These are phyloP conservation scores for Prunus salicina DNA, from an alignment of 306 rosid genomes.

Conservation along the genomic window DNA sequence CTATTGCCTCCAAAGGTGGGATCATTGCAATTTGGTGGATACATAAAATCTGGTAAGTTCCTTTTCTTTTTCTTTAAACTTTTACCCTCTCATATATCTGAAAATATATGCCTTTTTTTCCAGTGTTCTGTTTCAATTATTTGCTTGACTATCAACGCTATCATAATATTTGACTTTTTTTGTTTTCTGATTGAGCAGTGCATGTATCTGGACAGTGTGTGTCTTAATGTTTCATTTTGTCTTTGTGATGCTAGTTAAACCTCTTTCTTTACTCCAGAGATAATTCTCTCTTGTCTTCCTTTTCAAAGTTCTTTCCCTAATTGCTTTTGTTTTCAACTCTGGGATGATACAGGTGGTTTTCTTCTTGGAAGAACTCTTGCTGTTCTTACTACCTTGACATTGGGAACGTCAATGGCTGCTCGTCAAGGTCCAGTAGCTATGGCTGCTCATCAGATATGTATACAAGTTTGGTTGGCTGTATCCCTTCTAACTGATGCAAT, in stretches of 20 bases:
- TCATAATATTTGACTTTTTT: neutral
- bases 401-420: slow-evolving; percentile 96
- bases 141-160: neutral
- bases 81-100: neutral
- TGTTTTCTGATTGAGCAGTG: neutral
- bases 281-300: neutral
- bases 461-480: slow-evolving; percentile 98
- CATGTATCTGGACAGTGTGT: neutral
- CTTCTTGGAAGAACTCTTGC: slow-evolving; percentile 93
- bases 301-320: neutral
- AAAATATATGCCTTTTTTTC: neutral
- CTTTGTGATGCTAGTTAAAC: neutral
- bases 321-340: slow-evolving; percentile 20
- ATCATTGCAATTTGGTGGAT: slow-evolving; percentile 78
- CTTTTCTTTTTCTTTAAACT: neutral
- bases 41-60: slow-evolving; percentile 72
- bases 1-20: slow-evolving; percentile 88
- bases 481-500: slow-evolving; percentile 92
- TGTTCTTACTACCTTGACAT: slow-evolving; percentile 74
- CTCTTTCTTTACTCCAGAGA: slow-evolving; percentile 22
- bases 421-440: slow-evolving; percentile 94
- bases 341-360: slow-evolving; percentile 72
- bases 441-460: slow-evolving; percentile 99
- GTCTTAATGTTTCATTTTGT: neutral
- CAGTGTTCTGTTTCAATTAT: neutral